Conservation (phyloP, 768 basidiomycete genomes). For the Hemileccinum impolitum region DNA sequence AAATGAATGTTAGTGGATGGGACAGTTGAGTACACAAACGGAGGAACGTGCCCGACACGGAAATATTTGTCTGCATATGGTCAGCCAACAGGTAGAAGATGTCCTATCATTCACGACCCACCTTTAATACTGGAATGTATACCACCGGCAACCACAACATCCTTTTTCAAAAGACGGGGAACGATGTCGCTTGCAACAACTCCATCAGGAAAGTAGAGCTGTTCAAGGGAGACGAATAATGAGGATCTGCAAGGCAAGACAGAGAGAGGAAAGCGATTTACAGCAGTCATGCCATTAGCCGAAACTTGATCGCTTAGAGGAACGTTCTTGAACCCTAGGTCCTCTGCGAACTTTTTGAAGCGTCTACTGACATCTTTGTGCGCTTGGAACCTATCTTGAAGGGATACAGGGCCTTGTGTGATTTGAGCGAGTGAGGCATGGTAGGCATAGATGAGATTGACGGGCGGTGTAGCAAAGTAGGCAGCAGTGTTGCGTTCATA, state of each 20-base stretch:
- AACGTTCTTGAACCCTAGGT: slow-evolving; percentile 72
- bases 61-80: slow-evolving; percentile 71
- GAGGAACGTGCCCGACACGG: slow-evolving; percentile 67
- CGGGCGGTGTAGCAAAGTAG: slow-evolving; percentile 95
- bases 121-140: slow-evolving; percentile 82
- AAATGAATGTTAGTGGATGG: not conserved
- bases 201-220: slow-evolving; percentile 83
- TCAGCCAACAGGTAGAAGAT: slow-evolving; percentile 6
- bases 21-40: not conserved
- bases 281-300: slow-evolving; percentile 96
- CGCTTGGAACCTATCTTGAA: slow-evolving; percentile 72
- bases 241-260: not conserved
- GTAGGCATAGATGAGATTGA: slow-evolving; percentile 92
- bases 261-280: slow-evolving; percentile 29
- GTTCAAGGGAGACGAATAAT: not conserved
- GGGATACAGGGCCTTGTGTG: slow-evolving; percentile 54
- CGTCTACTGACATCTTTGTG: slow-evolving; percentile 68
- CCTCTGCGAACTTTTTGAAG: slow-evolving; percentile 63
- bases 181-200: slow-evolving; percentile 73
- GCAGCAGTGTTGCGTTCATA: slow-evolving; percentile 80
- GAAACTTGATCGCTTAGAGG: slow-evolving; percentile 57
- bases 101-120: slow-evolving; percentile 26
- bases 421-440: slow-evolving; percentile 77
- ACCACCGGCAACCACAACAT: slow-evolving; percentile 84
- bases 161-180: slow-evolving; percentile 65